Conservation (phyloP, 139 green algal species). For the Coccomyxa sp. region DNA sequence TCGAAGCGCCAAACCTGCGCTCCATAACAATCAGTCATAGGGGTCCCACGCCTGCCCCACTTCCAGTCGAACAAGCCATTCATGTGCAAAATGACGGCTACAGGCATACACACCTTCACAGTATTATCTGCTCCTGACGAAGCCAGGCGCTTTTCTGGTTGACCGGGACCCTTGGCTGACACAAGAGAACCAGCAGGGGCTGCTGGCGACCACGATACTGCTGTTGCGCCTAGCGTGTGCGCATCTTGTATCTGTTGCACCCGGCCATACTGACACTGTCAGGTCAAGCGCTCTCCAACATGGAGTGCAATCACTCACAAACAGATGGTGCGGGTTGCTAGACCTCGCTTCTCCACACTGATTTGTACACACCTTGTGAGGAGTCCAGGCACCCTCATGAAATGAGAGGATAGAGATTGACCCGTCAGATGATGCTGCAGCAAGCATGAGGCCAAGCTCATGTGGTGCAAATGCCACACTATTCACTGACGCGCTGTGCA, state of each 20-base stretch:
- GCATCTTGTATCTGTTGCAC: conserved; percentile 9
- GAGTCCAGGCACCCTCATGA: conserved; percentile 56
- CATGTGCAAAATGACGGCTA: no score
- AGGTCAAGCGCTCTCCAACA: background rate
- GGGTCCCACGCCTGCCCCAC: no score
- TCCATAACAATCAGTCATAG: background rate
- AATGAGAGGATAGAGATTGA: conserved; percentile 70
- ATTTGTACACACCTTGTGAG: conserved; percentile 42
- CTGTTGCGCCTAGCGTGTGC: conserved; percentile 81
- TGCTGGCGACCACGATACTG: conserved; percentile 88
- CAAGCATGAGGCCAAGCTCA: conserved; percentile 86
- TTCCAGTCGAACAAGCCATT: no score
- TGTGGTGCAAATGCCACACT: conserved; percentile 87
- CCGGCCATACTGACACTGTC: no score
- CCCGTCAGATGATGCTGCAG: conserved; percentile 87
- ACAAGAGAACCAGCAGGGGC: conserved; percentile 57
- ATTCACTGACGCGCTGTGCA: conserved; percentile 87
- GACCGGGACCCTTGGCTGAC: conserved; percentile 26
- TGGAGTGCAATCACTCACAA: background rate
- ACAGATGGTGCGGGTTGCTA: background rate
- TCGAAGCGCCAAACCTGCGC: conserved; percentile 60
- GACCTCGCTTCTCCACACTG: background rate
- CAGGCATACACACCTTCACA: conserved; percentile 56
- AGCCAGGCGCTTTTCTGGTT: conserved; percentile 63
- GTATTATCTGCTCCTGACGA: conserved; percentile 85